Evolutionary conservation across 495 filamentous ascomycete species (phyloP).

Genomic region (Chlorociboria aeruginascens): DNA sequence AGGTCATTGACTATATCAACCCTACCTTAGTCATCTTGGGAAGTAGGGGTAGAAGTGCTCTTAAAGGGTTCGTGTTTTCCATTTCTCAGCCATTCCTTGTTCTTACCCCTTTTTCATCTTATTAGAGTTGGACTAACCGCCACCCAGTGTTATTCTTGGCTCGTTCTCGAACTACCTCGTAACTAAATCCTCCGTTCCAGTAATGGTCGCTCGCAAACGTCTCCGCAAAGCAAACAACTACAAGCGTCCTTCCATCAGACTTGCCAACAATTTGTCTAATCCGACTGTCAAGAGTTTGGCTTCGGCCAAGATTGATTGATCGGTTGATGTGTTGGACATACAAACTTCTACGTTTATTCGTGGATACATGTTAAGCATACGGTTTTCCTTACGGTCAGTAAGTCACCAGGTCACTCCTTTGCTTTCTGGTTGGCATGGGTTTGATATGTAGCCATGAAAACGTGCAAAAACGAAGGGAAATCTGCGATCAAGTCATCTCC

Average conservation of each 20-base stretch:
- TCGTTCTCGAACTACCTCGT: conserved; percentile 97
- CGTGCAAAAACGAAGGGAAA: too few relatives aligned
- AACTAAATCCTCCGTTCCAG: conserved; percentile 89
- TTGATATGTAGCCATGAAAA: too few relatives aligned
- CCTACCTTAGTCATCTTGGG: conserved; percentile 93
- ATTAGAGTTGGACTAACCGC: conserved; percentile 5
- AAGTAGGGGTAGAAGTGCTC: conserved; percentile 73
- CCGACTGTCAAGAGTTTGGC: conserved; percentile 50
- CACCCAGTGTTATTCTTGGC: conserved; percentile 67
- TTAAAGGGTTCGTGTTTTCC: conserved; percentile 67
- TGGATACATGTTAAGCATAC: neutral
- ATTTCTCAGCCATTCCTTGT: neutral
- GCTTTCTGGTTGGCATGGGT: too few relatives aligned
- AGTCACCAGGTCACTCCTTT: too few relatives aligned
- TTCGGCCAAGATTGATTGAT: conserved; percentile 53
- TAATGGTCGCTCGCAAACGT: conserved; percentile 82
- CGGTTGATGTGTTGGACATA: neutral
- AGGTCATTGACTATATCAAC: conserved; percentile 81
- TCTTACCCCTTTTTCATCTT: too few relatives aligned
- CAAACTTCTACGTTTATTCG: neutral
- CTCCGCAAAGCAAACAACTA: conserved; percentile 64
- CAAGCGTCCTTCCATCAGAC: conserved; percentile 43
- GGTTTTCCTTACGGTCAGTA: neutral
- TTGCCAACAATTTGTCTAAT: conserved; percentile 60
- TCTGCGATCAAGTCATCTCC: too few relatives aligned